Evolutionary conservation across 148 eudicot species (phyloP).

Genomic region (Vaccinium vitisidaea): DNA sequence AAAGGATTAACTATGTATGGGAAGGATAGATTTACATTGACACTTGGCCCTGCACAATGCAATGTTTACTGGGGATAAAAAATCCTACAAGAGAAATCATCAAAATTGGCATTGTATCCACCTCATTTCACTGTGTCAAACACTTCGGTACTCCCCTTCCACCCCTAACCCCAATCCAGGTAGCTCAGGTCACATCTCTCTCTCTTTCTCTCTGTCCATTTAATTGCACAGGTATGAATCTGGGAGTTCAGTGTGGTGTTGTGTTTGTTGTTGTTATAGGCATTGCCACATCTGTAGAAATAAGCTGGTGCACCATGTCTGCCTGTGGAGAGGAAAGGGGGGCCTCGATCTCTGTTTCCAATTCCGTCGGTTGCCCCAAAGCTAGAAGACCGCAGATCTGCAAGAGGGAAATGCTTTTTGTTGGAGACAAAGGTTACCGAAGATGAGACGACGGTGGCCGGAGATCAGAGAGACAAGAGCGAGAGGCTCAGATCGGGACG

Average conservation of each 20-base stretch:
- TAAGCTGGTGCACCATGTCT: slow-evolving; percentile 21
- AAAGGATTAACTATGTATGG: too few relatives aligned
- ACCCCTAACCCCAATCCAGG: background rate
- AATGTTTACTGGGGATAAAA: too few relatives aligned
- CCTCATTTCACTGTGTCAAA: background rate
- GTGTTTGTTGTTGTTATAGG: background rate
- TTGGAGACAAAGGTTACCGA: too few relatives aligned
- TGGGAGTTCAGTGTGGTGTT: background rate
- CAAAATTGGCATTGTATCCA: background rate
- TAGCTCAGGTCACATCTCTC: background rate
- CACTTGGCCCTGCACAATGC: too few relatives aligned
- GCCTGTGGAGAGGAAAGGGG: slow-evolving; percentile 16
- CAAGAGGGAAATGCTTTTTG: too few relatives aligned
- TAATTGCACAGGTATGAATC: background rate
- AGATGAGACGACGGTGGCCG: too few relatives aligned
- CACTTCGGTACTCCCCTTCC: background rate
- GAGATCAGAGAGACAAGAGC: too few relatives aligned
- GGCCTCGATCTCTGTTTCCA: slow-evolving; percentile 5
- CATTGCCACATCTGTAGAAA: background rate
- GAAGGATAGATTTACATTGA: too few relatives aligned
- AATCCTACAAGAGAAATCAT: too few relatives aligned
- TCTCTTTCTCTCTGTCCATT: background rate
- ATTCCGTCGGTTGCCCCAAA: slow-evolving; percentile 48
- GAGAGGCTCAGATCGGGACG: too few relatives aligned
- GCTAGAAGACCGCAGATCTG: slow-evolving; percentile 35